Percentiles rank a stretch among this genome's conserved stretches.
phyloP scores from a whole-genome alignment of 306 rosid species.

The Malus asiatica region DNA sequence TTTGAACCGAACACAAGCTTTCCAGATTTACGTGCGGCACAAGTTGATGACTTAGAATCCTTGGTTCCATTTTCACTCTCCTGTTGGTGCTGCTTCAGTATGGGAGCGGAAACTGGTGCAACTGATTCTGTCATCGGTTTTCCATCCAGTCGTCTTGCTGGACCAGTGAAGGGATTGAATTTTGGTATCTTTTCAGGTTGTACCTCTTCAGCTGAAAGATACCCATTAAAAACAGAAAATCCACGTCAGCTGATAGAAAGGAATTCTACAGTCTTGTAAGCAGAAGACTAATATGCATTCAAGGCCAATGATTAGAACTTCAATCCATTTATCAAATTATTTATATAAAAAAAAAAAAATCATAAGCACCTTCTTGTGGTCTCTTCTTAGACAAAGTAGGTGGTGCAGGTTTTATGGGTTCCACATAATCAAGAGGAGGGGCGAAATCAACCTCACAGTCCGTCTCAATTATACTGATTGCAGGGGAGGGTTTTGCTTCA shows the following conservation, averaged over 20 bases:
- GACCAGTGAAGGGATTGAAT: slow-evolving; percentile 39
- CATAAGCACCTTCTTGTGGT: slow-evolving; percentile 21
- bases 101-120: slow-evolving; percentile 22
- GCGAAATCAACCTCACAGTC: slow-evolving; percentile 52
- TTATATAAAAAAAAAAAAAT: neutral
- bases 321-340: neutral
- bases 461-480: slow-evolving; percentile 38
- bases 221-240: neutral
- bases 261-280: neutral
- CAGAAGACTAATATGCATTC: neutral
- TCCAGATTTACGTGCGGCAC: slow-evolving; percentile 24
- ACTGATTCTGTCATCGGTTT: slow-evolving; percentile 25
- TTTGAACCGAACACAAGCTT: slow-evolving; percentile 52
- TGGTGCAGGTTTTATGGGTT: slow-evolving; percentile 29
- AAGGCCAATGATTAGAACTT: neutral
- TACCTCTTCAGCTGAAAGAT: slow-evolving; percentile 36
- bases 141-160: slow-evolving; percentile 46
- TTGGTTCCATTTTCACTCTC: slow-evolving; percentile 17
- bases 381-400: slow-evolving; percentile 19
- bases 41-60: slow-evolving; percentile 24
- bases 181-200: slow-evolving; percentile 22
- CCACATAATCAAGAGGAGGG: slow-evolving; percentile 45
- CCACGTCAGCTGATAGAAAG: neutral
- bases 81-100: slow-evolving; percentile 14
- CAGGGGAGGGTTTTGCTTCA: slow-evolving; percentile 47